Evolutionary conservation across 768 basidiomycete species (phyloP), one percentile per base, ranked within the genome.

Genomic region (Russula griseocarnosa): DNA sequence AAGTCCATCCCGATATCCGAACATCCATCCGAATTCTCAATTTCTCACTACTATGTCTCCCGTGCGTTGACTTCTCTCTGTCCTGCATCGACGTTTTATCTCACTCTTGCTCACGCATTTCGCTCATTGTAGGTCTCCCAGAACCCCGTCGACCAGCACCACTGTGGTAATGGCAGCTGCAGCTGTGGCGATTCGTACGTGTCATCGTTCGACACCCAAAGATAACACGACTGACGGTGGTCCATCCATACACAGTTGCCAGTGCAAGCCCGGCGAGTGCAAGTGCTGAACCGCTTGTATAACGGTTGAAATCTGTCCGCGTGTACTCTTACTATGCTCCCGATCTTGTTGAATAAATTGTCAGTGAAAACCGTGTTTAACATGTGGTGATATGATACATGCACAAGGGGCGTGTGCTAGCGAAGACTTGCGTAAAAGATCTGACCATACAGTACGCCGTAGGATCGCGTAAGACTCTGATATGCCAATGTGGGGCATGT

Each of bases 191-290:
- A 0, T 0, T 28, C 24, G 60, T 61, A 20, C 16, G 60, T 61
- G 28, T 47, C 14, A 8, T 11, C 9, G 0, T 26, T n/a, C 8
- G 20, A n/a, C 28, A 20, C 9, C 20, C 20, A n/a, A 3, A 20
- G 0, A 22, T 22, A 22, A 22, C 3, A 13, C 0, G 11, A 14
- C 36, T 62, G 46, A 62, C 14, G 5, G 20, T 16, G 2, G 16
- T 49, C 6, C 38, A 18, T 40, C 5, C 38, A 18, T 40, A 40
- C 38, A 14, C 46, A 62, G 61, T 22, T 55, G 61, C 22, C 0
- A 5, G 36, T 56, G 61, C 61, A 28, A 47, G 7, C 30, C 34
- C 4, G 60, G 60, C 4, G 34, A 49, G 5, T 61, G 60, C 60
- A 61, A 61, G 13, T 61, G 60, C 46, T 61, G 44, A 61, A 18